A percentile compares a stretch with the other conserved stretches of the same genome.
Evolutionary conservation across 495 filamentous ascomycete genomes (phyloP).

Genomic region (Umbilicaria muhlenbergii): DNA sequence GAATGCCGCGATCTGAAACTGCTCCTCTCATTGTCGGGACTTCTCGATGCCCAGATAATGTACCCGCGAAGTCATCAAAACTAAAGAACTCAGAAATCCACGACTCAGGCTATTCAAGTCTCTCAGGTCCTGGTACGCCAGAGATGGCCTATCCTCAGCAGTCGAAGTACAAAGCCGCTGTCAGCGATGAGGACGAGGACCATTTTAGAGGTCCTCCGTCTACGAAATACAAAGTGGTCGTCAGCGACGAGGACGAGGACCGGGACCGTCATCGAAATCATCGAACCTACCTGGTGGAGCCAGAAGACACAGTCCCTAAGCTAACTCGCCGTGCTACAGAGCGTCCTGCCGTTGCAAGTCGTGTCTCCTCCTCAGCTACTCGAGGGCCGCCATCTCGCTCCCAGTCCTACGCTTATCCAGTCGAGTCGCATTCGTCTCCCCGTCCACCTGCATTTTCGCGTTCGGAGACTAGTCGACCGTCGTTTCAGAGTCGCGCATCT

Average conservation of each 20-base stretch:
- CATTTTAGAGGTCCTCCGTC: neutral
- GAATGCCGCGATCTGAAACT: conserved; percentile 20
- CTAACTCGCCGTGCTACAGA: conserved; percentile 10
- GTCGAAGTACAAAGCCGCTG: neutral
- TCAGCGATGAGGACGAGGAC: neutral
- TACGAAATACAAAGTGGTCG: conserved; percentile 21
- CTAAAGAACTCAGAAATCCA: conserved; percentile 16
- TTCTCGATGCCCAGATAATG: conserved; percentile 3
- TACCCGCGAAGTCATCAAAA: conserved; percentile 10
- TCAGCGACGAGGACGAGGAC: conserved; percentile 11
- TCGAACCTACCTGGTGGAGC: conserved; percentile 19
- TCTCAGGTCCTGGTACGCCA: conserved; percentile 19
- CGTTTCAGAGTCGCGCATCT: conserved; percentile 5
- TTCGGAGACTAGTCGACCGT: conserved; percentile 5
- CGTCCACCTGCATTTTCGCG: conserved; percentile 3
- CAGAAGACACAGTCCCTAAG: conserved; percentile 11
- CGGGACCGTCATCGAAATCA: neutral
- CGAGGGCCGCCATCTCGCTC: conserved; percentile 6
- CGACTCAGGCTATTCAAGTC: conserved; percentile 32
- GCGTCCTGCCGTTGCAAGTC: conserved; percentile 2
- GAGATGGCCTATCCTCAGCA: conserved; percentile 17
- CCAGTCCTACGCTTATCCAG: neutral
- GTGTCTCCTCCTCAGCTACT: conserved; percentile 1
- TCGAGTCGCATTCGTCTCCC: conserved; percentile 1
- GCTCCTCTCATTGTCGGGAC: conserved; percentile 12